A percentile compares a stretch with the other conserved stretches of the same genome.
These are phyloP conservation scores for Pholiota microspora DNA, from an alignment of 768 basidiomycete species.

Conservation along the genomic window DNA sequence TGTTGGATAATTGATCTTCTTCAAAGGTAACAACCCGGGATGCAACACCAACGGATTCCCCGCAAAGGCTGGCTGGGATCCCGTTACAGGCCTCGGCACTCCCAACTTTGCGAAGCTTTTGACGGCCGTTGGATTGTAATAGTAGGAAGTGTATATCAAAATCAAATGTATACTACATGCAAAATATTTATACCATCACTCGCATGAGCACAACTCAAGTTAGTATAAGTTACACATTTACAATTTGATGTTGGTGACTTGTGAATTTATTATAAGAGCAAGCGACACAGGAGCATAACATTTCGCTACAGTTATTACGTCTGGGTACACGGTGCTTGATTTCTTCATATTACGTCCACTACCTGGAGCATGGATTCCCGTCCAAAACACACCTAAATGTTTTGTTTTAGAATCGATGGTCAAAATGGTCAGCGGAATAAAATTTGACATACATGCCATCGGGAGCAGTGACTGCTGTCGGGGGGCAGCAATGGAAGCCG, in stretches of 20 bases:
- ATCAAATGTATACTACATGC: not conserved
- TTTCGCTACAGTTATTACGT: not conserved
- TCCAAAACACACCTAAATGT: not conserved
- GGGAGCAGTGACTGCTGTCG: not conserved
- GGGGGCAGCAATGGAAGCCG: not conserved
- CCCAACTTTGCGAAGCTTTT: slow-evolving; percentile 29
- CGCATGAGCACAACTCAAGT: no score
- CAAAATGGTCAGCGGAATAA: no score
- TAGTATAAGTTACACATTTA: no score
- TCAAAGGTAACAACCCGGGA: slow-evolving; percentile 12
- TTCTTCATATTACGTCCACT: not conserved
- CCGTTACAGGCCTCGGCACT: slow-evolving; percentile 37
- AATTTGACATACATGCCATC: not conserved
- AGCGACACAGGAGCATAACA: no score
- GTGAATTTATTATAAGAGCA: no score
- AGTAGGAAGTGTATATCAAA: not conserved
- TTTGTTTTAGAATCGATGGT: not conserved
- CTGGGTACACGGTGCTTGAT: not conserved
- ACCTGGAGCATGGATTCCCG: not conserved
- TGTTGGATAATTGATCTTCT: slow-evolving; percentile 2
- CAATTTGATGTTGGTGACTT: no score
- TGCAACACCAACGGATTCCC: slow-evolving; percentile 31
- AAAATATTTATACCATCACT: not conserved
- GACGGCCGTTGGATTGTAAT: slow-evolving; percentile 9
- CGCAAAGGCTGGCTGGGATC: slow-evolving; percentile 37